Base-by-base conservation (phyloP, 768 basidiomycete species). In the Lyophyllum decastes region DNA sequence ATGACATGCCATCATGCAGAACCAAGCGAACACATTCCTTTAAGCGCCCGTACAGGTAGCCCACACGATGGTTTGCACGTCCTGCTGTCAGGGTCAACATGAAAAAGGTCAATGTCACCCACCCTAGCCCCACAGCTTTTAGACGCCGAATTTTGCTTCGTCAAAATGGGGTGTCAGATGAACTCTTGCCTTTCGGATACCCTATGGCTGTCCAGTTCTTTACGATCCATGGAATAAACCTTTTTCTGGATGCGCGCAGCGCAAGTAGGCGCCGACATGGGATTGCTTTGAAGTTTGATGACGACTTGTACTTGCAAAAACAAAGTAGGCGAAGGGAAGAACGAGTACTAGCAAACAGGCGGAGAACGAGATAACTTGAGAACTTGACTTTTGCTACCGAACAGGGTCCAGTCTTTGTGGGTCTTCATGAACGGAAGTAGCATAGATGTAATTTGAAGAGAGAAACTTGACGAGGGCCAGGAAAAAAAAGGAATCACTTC, bases 361-460 rank as follows among this genome's bases (percentile, higher is more conserved):
- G 70, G 73, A 81, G 33, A 54, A 78, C 75, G 77, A 78, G 78
- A 76, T 74, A 80, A 87, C 84, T 86, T 86, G 84, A 80, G 66
- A 84, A 83, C 82, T 86, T 85, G 83, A 75, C 73, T 81, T 41
- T 70, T 66, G 79, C 76, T 82, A 85, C 78, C 77, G 80, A 81
- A 72, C 63, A 72, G 63, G 74, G 68, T 74, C 81, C 80, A 76
- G 76, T 72, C 71, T 70, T 61, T 59, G 64, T 58, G 68, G 57
- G 57, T 79, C 77, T 79, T 77, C 77, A 76, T 57, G 72, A 74
- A 65, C 72, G 68, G 75, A 72, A 77, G 75, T 74, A 76, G 77
- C 71, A 80, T 72, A 64, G 61, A 61, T 61, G 55, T 77, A 78
- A 52, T 52, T 63, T 57, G 58, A 59, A 52, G 62, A 57, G 48